These are phyloP conservation scores for Penicillium frequentans DNA, from an alignment of 2,329 filamentous ascomycete genomes.

Conservation along the genomic window DNA sequence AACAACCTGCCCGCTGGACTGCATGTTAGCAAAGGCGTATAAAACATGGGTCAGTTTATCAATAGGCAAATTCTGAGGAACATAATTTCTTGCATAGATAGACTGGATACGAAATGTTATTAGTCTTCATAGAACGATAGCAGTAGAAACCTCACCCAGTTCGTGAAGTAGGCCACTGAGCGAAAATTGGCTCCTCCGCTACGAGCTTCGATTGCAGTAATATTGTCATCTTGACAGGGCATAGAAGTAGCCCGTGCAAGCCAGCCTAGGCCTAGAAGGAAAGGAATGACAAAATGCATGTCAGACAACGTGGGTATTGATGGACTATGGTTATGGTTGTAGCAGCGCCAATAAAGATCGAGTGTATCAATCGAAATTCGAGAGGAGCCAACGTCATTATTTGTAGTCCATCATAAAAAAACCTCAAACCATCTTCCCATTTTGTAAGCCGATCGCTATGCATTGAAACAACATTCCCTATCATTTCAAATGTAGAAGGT, in stretches of 20 bases:
- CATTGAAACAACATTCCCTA: not conserved
- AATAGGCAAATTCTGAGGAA: conserved; percentile 76
- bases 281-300: conserved; percentile 13
- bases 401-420: conserved; percentile 7
- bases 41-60: conserved; percentile 84
- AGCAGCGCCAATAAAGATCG: not conserved
- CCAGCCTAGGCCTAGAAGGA: conserved; percentile 12
- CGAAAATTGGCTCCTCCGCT: conserved; percentile 19
- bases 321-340: not conserved
- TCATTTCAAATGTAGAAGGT: not conserved
- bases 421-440: not conserved
- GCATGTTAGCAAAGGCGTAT: conserved; percentile 88
- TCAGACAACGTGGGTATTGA: not conserved
- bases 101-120: conserved; percentile 49
- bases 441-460: not conserved
- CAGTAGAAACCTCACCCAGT: conserved; percentile 38
- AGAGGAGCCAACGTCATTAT: conserved; percentile 9
- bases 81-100: conserved; percentile 81
- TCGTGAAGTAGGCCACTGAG: conserved; percentile 48
- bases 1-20: conserved; percentile 71
- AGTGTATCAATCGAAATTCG: not conserved
- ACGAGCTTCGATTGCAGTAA: conserved; percentile 13
- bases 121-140: not conserved
- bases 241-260: conserved; percentile 12
- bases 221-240: conserved; percentile 1